Evolutionary conservation across 805 yeast genomes (phyloP).

Genomic region (Cyberlindnera petersonii): DNA sequence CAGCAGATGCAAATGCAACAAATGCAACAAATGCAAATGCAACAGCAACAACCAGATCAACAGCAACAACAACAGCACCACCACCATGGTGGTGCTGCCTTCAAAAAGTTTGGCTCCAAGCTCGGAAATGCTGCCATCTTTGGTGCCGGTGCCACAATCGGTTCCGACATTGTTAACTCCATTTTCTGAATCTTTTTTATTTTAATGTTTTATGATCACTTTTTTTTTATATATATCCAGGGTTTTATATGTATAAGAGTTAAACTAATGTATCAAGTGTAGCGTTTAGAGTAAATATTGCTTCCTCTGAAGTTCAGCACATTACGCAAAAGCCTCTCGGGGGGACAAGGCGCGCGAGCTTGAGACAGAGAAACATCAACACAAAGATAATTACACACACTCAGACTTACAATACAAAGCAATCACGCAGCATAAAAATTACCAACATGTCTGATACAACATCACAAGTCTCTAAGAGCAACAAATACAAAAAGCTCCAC

Average conservation of each 20-base stretch:
- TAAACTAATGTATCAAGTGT: no score
- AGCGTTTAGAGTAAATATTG: no score
- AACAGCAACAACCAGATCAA: constrained; percentile 13
- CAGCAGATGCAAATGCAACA: constrained; percentile 23
- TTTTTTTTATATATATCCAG: no score
- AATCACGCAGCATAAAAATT: not conserved
- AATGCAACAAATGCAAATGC: constrained; percentile 16
- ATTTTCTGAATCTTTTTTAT: constrained; percentile 61
- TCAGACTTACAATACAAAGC: not conserved
- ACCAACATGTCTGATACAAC: not conserved
- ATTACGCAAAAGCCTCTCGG: no score
- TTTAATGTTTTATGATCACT: no score
- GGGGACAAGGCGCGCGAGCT: no score
- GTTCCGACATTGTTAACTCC: constrained; percentile 74
- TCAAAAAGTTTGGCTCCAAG: constrained; percentile 71
- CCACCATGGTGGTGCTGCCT: constrained; percentile 28
- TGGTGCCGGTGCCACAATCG: constrained; percentile 96
- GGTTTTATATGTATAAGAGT: no score
- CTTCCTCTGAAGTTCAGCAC: no score
- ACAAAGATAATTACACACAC: not conserved
- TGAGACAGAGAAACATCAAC: no score
- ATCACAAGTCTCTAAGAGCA: not conserved
- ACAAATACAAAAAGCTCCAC: constrained; percentile 7
- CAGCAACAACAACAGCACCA: constrained; percentile 25
- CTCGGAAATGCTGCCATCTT: constrained; percentile 90